phyloP scores from a whole-genome alignment of 352 stramenopile genomes.

The Phytopythium kandeliae region DNA sequence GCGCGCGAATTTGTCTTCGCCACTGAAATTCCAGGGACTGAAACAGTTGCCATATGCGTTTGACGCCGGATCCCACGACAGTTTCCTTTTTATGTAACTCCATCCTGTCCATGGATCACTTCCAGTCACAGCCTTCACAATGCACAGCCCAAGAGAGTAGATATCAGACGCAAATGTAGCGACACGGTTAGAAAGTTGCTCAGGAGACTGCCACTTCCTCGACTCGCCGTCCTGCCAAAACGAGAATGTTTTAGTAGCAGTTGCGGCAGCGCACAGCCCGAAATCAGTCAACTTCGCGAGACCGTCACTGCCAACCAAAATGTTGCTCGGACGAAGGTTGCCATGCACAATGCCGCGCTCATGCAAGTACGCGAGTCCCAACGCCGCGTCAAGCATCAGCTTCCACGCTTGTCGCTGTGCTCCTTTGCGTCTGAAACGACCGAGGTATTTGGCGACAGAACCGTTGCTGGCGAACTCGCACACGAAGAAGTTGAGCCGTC shows the following conservation, averaged over 20 bases:
- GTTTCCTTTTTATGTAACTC: no score
- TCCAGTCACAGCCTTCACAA: constrained; percentile 24
- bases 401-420: constrained; percentile 2
- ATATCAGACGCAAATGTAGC: constrained; percentile 27
- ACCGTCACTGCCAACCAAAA: constrained; percentile 3
- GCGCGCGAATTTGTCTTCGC: no score
- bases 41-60: no score
- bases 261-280: constrained; percentile 3
- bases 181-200: neutral
- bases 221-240: no score
- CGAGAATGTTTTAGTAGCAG: no score
- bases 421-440: neutral
- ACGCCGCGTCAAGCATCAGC: constrained; percentile 7
- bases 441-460: neutral
- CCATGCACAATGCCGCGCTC: constrained; percentile 6
- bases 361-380: constrained; percentile 11
- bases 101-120: no score
- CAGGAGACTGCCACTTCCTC: constrained; percentile 5
- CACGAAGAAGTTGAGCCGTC: constrained; percentile 5
- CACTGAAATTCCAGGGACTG: no score
- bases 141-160: constrained; percentile 33
- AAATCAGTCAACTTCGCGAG: constrained; percentile 5
- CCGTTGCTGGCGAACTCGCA: constrained; percentile 6
- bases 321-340: constrained; percentile 7
- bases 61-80: no score